Evolutionary conservation across 2,329 filamentous ascomycete genomes (phyloP), one percentile per base, ranked within the genome.

Genomic region (Nannizziopsis barbatae): DNA sequence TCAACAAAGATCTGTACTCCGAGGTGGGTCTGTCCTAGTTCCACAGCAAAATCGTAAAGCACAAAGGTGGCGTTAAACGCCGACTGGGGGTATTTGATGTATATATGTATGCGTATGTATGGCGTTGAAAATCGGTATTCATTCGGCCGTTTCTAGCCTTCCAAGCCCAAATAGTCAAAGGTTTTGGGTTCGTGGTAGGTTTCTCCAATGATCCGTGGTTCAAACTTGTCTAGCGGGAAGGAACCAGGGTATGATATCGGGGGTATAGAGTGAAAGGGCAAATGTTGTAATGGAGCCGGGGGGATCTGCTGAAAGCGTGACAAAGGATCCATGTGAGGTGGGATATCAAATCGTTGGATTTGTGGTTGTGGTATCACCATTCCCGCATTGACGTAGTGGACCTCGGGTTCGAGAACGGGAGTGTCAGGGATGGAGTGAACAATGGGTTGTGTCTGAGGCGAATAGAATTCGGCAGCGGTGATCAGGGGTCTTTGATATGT

Each of bases 141-240:
- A 15, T 37, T 6, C 10, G 15, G 15, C 6, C n/a, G 12, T 10
- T 38, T 11, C 41, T 32, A 47, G 18, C 45, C 39, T 10, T 47
- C 45, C 36, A 47, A 36, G 17, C 51, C 53, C 22, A 53, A 33
- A 14, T 53, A 53, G 31, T 52, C 51, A 42, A 50, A 53, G 32
- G 42, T 41, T 22, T 20, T 32, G n/a, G 42, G 50, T 8, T 53
- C 52, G 36, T 41, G 41, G 27, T 44, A 52, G 12, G 42, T 41
- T n/a, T 50, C 22, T 27, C 22, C 46, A 30, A 55, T 49, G 14
- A 55, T 53, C 2, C 52, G 47, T 12, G 50, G 39, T 10, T 43
- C 31, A n/a, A 49, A 20, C 35, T 55, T 53, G 33, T 50, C 49
- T 15, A 49, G 40, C 7, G 47, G 33, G 12, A 55, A 50, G 14